Evolutionary conservation across 1,284 basidiomycete species (phyloP).

Genomic region (Retiboletus flavoniger): DNA sequence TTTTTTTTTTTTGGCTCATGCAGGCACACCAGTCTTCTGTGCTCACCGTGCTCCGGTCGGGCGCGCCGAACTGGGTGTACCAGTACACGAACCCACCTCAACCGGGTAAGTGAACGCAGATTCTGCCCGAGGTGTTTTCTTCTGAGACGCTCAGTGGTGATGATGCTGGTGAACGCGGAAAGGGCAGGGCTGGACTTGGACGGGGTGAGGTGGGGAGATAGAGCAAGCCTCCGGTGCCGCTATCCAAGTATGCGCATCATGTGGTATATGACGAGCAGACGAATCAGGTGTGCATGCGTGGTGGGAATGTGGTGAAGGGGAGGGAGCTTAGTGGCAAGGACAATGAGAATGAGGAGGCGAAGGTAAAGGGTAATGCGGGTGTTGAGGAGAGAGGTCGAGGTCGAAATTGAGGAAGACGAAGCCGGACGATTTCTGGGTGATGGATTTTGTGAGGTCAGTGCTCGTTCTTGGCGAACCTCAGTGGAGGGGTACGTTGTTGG

Average conservation of each 20-base stretch:
- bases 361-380: background rate
- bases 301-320: conserved; percentile 59
- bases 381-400: conserved; percentile 17
- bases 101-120: conserved; percentile 64
- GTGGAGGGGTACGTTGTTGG: background rate
- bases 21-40: conserved; percentile 40
- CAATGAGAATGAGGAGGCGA: conserved; percentile 15
- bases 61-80: conserved; percentile 63
- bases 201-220: conserved; percentile 3
- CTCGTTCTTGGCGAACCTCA: background rate
- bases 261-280: conserved; percentile 65
- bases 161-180: conserved; percentile 1
- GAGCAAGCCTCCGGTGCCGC: conserved; percentile 38
- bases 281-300: conserved; percentile 63
- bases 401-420: conserved; percentile 41
- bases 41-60: conserved; percentile 46
- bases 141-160: background rate
- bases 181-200: background rate
- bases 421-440: conserved; percentile 75
- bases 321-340: conserved; percentile 19
- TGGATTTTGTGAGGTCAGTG: conserved; percentile 59
- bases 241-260: conserved; percentile 71
- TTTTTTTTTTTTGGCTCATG: conserved; percentile 57
- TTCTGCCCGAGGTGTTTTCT: conserved; percentile 38
- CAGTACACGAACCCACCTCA: conserved; percentile 48